Evolutionary conservation across 352 stramenopile species (phyloP).

Genomic region (Paralagenidium karlingii): DNA sequence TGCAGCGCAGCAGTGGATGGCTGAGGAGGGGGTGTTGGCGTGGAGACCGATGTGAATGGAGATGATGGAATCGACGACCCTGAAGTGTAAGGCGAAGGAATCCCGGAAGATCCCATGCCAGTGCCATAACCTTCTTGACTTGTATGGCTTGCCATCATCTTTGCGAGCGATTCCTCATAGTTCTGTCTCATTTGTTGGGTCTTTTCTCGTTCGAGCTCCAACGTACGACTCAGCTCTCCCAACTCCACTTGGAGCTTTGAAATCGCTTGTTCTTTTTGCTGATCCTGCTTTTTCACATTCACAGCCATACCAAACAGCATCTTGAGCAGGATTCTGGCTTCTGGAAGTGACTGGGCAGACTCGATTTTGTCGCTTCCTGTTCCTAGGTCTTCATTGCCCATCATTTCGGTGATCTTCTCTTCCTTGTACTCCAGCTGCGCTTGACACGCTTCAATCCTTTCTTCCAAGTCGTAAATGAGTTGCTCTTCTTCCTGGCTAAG

Average conservation of each 20-base stretch:
- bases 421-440: slow-evolving; percentile 82
- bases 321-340: slow-evolving; percentile 68
- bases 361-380: slow-evolving; percentile 66
- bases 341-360: slow-evolving; percentile 66
- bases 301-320: slow-evolving; percentile 83
- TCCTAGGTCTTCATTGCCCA: slow-evolving; percentile 21
- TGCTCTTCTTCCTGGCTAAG: slow-evolving; percentile 74
- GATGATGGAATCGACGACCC: background rate
- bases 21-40: too few relatives aligned
- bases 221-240: slow-evolving; percentile 29
- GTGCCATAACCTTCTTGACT: slow-evolving; percentile 2
- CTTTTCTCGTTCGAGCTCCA: slow-evolving; percentile 63
- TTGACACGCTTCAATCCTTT: slow-evolving; percentile 78
- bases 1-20: slow-evolving; percentile 7
- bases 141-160: slow-evolving; percentile 32
- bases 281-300: slow-evolving; percentile 78
- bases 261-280: slow-evolving; percentile 64
- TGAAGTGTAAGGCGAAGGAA: too few relatives aligned
- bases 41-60: background rate
- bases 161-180: slow-evolving; percentile 74
- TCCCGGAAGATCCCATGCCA: too few relatives aligned
- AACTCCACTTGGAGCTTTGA: slow-evolving; percentile 65
- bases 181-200: slow-evolving; percentile 69
- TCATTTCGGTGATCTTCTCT: slow-evolving; percentile 81
- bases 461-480: slow-evolving; percentile 69